A percentile compares a stretch with the other conserved stretches of the same genome.
Conservation (phyloP, 1,139 yeast genomes). For the Scheffersomyces parashehatae region DNA sequence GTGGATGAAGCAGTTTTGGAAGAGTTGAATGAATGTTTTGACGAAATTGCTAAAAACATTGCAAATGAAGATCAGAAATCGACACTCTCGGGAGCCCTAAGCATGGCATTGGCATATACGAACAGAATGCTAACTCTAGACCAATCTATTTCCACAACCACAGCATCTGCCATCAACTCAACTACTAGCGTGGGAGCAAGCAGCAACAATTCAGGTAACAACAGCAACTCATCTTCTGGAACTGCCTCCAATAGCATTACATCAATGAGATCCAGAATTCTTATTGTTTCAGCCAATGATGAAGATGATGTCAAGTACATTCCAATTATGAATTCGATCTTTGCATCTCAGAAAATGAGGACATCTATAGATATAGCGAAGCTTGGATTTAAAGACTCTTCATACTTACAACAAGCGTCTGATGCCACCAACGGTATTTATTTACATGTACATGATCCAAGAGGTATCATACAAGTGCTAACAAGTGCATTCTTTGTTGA, state of each 20-base stretch:
- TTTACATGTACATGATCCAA: slow-evolving; percentile 69
- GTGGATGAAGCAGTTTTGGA: slow-evolving; percentile 78
- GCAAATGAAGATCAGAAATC: slow-evolving; percentile 22
- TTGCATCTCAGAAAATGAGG: slow-evolving; percentile 92
- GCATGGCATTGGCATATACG: slow-evolving; percentile 77
- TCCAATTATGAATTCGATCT: slow-evolving; percentile 92
- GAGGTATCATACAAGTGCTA: slow-evolving; percentile 70
- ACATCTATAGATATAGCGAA: slow-evolving; percentile 91
- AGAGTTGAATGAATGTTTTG: slow-evolving; percentile 53
- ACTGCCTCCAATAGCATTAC: slow-evolving; percentile 23
- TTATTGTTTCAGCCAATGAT: slow-evolving; percentile 74
- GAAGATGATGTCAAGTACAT: slow-evolving; percentile 83
- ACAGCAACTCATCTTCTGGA: slow-evolving; percentile 12
- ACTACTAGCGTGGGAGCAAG: slow-evolving; percentile 30
- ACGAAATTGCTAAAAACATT: slow-evolving; percentile 23
- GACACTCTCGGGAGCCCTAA: slow-evolving; percentile 75
- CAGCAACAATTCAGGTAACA: slow-evolving; percentile 7
- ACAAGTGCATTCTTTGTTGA: slow-evolving; percentile 76
- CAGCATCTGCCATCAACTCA: slow-evolving; percentile 47
- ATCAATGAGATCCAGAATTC: slow-evolving; percentile 65
- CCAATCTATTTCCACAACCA: slow-evolving; percentile 48
- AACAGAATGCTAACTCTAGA: slow-evolving; percentile 63
- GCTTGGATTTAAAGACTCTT: slow-evolving; percentile 66
- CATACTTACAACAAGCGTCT: slow-evolving; percentile 91
- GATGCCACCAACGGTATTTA: slow-evolving; percentile 95